Conservation (phyloP, 257 asterid genomes). For the Ocimum tenuiflorum region DNA sequence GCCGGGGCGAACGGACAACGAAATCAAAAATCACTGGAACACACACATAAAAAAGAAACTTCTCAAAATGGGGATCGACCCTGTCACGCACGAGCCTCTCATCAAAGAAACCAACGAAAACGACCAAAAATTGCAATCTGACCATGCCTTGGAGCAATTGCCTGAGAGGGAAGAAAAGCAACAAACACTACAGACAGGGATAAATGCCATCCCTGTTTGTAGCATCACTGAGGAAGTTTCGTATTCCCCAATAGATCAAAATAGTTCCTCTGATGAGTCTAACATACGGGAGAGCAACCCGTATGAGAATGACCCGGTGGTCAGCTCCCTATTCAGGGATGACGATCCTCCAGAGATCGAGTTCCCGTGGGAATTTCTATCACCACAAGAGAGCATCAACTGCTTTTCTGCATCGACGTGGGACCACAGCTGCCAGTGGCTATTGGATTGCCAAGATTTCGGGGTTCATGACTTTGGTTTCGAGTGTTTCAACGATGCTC, state of each 20-base stretch:
- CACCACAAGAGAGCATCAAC: constrained; percentile 2
- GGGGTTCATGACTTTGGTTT: constrained; percentile 72
- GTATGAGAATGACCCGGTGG: constrained; percentile 47
- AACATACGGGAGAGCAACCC: constrained; percentile 12
- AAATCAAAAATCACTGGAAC: constrained; percentile 95
- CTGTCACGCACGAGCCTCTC: constrained; percentile 74
- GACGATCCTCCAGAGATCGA: constrained; percentile 31
- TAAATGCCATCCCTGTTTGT: neutral
- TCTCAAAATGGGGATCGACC: constrained; percentile 82
- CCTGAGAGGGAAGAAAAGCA: constrained; percentile 17
- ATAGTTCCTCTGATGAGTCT: constrained; percentile 52
- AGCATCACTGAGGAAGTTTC: constrained; percentile 27
- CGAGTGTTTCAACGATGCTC: constrained; percentile 24
- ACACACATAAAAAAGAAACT: constrained; percentile 92
- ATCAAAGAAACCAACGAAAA: constrained; percentile 26
- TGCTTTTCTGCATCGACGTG: constrained; percentile 24
- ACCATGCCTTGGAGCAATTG: neutral
- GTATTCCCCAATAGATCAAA: constrained; percentile 39
- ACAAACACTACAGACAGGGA: constrained; percentile 10
- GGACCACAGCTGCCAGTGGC: constrained; percentile 55
- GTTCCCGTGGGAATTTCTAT: constrained; percentile 40
- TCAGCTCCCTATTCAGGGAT: constrained; percentile 44
- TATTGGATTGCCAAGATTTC: constrained; percentile 69
- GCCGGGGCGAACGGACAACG: constrained; percentile 92
- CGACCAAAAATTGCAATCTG: constrained; percentile 19